These are phyloP conservation scores for Alternaria sp. DNA, from an alignment of 2,329 filamentous ascomycete genomes.

Conservation along the genomic window DNA sequence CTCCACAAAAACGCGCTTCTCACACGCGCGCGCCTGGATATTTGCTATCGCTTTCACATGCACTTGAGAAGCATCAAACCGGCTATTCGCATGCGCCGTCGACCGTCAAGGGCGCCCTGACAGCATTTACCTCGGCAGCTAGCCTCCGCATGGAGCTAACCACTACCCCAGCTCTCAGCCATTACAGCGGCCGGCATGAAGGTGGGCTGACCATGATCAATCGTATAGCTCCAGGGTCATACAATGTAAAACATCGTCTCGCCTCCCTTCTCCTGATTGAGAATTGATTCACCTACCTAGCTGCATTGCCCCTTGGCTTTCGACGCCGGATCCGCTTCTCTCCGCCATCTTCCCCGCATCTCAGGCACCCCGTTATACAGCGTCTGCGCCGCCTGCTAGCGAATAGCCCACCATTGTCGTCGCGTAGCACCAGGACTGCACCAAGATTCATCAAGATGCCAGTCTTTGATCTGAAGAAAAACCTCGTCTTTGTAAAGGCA, in stretches of 20 bases:
- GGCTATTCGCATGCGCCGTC: conserved; percentile 1
- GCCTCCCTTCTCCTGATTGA: background rate
- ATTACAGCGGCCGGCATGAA: background rate
- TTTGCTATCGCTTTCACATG: background rate
- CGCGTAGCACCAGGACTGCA: background rate
- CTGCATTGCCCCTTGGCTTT: background rate
- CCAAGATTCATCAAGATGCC: conserved; percentile 28
- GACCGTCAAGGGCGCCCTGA: background rate
- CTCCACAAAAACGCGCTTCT: conserved; percentile 11
- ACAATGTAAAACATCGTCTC: background rate
- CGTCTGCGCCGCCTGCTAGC: background rate
- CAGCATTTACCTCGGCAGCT: conserved; percentile 14
- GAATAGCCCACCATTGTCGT: background rate
- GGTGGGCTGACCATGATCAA: conserved; percentile 8
- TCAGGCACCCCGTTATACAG: background rate
- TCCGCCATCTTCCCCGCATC: conserved; percentile 3
- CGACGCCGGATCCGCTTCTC: conserved; percentile 4
- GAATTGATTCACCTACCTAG: background rate
- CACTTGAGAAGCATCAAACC: background rate
- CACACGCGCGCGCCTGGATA: background rate
- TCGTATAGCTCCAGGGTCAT: background rate
- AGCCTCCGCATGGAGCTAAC: conserved; percentile 12
- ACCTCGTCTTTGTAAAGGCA: conserved; percentile 44
- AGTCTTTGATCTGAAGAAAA: conserved; percentile 45
- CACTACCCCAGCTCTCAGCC: background rate